Percentiles rank a stretch among this genome's conserved stretches.
Evolutionary conservation across 225 moss, liverwort and hornwort species (phyloP).

Genomic region (Neckera pumila): DNA sequence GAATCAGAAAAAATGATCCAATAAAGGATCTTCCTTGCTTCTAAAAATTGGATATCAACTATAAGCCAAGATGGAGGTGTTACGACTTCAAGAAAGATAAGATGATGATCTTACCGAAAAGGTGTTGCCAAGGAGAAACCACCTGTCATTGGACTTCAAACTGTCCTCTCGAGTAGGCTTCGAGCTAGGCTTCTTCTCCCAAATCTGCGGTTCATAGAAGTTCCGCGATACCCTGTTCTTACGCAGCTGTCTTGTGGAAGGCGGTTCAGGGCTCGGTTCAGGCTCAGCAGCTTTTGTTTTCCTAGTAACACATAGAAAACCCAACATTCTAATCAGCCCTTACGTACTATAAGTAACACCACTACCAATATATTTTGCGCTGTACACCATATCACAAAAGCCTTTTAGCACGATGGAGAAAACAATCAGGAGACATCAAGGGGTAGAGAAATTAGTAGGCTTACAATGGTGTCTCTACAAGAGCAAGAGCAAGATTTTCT

Average conservation of each 20-base stretch:
- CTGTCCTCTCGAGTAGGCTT: conserved; percentile 11
- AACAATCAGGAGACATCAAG: background rate
- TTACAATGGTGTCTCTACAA: conserved; percentile 7
- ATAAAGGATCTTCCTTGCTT: background rate
- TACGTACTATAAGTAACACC: background rate
- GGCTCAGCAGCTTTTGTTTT: background rate
- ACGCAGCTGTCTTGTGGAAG: conserved; percentile 15
- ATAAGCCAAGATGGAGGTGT: background rate
- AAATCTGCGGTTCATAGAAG: conserved; percentile 19
- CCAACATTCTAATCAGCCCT: background rate
- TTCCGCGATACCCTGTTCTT: conserved; percentile 19
- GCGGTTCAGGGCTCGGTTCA: background rate
- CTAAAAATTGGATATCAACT: background rate
- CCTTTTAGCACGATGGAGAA: background rate
- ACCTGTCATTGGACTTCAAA: conserved; percentile 27
- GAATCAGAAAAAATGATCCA: background rate
- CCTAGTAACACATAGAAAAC: background rate
- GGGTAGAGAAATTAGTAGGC: background rate
- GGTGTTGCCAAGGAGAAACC: conserved; percentile 41
- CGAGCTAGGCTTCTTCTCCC: conserved; percentile 4
- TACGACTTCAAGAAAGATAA: background rate
- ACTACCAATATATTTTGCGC: background rate
- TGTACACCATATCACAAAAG: background rate
- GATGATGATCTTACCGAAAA: conserved; percentile 29
- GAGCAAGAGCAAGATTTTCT: too few species aligned